Conservation (phyloP, 352 stramenopile genomes). For the Globisporangium nunn region DNA sequence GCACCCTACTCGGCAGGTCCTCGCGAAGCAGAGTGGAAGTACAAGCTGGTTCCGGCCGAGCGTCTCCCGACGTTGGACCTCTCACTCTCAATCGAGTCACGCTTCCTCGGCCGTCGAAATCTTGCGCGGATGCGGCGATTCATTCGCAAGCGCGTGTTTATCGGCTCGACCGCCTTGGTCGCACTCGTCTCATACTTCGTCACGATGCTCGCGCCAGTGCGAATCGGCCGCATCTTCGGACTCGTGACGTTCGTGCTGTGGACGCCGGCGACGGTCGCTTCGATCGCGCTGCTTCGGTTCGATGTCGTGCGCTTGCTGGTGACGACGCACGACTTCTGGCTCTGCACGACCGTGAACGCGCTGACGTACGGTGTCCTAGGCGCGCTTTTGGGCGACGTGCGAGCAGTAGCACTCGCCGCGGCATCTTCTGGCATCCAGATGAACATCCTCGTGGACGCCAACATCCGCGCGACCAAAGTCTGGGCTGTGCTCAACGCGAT, state of each 20-base stretch:
- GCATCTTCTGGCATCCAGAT: slow-evolving; percentile 2
- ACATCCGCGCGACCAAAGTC: slow-evolving; percentile 1
- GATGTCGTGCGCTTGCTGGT: slow-evolving; percentile 1
- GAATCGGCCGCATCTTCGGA: neutral
- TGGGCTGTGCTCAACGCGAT: slow-evolving; percentile 1
- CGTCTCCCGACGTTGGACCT: slow-evolving; percentile 3
- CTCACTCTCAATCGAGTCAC: slow-evolving; percentile 6
- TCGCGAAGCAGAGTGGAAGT: too few relatives aligned
- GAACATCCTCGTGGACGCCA: slow-evolving; percentile 10
- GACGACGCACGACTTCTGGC: slow-evolving; percentile 4
- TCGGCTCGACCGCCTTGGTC: neutral
- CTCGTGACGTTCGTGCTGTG: neutral
- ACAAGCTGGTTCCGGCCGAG: too few relatives aligned
- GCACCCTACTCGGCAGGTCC: too few relatives aligned
- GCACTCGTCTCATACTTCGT: neutral
- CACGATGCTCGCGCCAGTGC: neutral
- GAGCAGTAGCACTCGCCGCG: neutral
- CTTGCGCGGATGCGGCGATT: neutral
- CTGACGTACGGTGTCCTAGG: neutral
- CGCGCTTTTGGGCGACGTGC: neutral
- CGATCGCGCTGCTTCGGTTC: neutral
- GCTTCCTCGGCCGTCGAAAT: neutral
- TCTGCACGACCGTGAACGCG: slow-evolving; percentile 5
- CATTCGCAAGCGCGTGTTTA: neutral
- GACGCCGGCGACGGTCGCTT: neutral